Evolutionary conservation across 176 grass and related monocot genomes (phyloP), one percentile per base, ranked within the genome.

Genomic region (Tillandsia leiboldiana): DNA sequence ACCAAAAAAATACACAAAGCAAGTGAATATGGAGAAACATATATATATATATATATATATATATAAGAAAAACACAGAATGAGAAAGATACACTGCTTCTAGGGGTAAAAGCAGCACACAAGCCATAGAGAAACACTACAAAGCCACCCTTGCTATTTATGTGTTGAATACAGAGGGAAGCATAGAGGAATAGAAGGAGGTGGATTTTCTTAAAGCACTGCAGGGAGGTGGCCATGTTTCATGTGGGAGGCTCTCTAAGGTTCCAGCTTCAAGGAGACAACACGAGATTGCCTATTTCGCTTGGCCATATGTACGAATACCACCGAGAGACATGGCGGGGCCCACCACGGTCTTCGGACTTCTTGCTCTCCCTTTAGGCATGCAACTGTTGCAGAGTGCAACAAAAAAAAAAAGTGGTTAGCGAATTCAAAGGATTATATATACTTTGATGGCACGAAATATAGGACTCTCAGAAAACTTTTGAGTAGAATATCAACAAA

Each of bases 331-430:
- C 94, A 99, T 6, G 87, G 77, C 0, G 89, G 87, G 0, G 84
- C 94, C 94, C 94, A 99, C 94, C 94, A 99, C 29, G 94, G 94
- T 84, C 87, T 99, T 68, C 87, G 82, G 11, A 99, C 84, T 72
- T 93, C 94, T 84, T 99, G 90, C 70, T 99, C 90, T 50, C 94
- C 94, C 78, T 92, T 99, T 6, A 99, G 80, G 82, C 90, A 99
- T 26, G 94, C 87, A 8, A 99, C 90, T 94, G 82, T 49, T 77
- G 71, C 48, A 17, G 66, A 10, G 57, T 14, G 8, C 5, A 77
- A 48, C 11, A 49, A 48, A 68, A 12, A 58, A 24, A 24, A 24
- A 24, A 24, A 17, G 50, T 72, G 29, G 29, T 56, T 23, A 42
- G 23, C 23, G 23, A 33, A 48, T 33, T 8, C 48, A 48, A 14